Base-by-base conservation (phyloP, 2,329 filamentous ascomycete species). In the Ceratocystis cacaofunesta region DNA sequence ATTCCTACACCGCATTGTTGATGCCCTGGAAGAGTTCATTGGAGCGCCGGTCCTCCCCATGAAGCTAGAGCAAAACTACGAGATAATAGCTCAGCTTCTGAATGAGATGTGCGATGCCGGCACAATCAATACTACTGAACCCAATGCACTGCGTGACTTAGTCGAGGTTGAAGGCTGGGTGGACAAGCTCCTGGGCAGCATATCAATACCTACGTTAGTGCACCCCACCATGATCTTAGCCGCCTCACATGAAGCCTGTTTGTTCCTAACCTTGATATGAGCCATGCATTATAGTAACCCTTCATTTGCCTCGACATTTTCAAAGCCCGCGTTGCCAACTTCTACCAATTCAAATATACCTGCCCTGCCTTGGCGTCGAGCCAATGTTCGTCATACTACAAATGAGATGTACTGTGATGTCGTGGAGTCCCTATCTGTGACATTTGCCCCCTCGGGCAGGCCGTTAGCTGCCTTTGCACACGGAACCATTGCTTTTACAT, bases 401-500 rank as follows among this genome's bases (percentile, higher is more conserved):
- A 99, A 97, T 75, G 94, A 99, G 75, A 81, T 99, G 70, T 97
- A 97, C 74, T 92, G 96, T 66, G 94, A 99, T 73, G 85, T 99
- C 12, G 85, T 99, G 68, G 94, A 99, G 77, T 90, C 89, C 1
- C 79, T 99, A 0, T 84, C 86, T 0, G 90, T 96, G 50, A 96
- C 88, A 0, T 82, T 97, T 52, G 91, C 94, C 0, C 94, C 94
- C 0, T 96, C 92, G 0, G 94, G 94, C 3, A 82, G 91, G 15
- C 87, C 92, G 0, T 80, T 99, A 25, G 86, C 90, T 6, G 92
- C 94, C 2, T 87, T 95, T 69, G 89, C 90, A 15, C 89, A 94
- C 70, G 94, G 94, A 17, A 95, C 90, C 3, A 92, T 99, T 70
- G 92, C 90, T 1, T 97, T 97, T 74, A 97, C 90, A 0, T 87